Conservation (phyloP, 1,139 yeast genomes). For the Sugiyamaella novakii region DNA sequence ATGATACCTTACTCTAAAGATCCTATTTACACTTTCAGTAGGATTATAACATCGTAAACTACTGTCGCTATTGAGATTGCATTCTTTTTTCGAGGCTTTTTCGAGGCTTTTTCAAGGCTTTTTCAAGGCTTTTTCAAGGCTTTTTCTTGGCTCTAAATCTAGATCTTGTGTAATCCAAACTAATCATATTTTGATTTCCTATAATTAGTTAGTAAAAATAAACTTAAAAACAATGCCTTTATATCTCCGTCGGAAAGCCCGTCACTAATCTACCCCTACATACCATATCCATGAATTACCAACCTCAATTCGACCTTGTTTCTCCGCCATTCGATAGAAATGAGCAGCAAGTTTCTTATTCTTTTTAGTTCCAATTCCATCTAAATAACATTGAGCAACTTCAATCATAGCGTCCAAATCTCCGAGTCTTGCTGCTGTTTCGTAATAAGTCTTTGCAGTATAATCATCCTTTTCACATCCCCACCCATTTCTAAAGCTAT, state of each 20-base stretch:
- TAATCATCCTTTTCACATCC: constrained; percentile 38
- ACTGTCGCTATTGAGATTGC: too few relatives aligned
- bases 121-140: too few relatives aligned
- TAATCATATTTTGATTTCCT: constrained; percentile 16
- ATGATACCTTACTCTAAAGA: too few relatives aligned
- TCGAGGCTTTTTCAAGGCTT: too few relatives aligned
- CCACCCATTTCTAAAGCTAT: constrained; percentile 43
- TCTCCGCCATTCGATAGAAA: constrained; percentile 39
- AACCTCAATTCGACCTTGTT: constrained; percentile 37
- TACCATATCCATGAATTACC: constrained; percentile 45
- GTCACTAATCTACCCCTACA: constrained; percentile 4
- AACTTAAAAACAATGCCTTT: not conserved
- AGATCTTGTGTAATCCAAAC: too few relatives aligned
- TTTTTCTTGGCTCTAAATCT: too few relatives aligned
- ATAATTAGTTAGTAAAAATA: constrained; percentile 5
- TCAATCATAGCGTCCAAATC: constrained; percentile 43
- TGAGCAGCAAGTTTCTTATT: constrained; percentile 40
- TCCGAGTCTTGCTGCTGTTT: constrained; percentile 41
- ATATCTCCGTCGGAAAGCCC: not conserved
- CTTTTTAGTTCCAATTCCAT: constrained; percentile 41
- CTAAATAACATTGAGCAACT: constrained; percentile 37
- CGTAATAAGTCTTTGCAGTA: constrained; percentile 40
- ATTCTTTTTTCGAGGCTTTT: too few relatives aligned
- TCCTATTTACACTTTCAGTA: too few relatives aligned
- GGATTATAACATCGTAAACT: too few relatives aligned